Percentiles rank a stretch among this genome's conserved stretches.
Conservation (phyloP, 768 basidiomycete species). For the Gloeopeniophorella convolvens region DNA sequence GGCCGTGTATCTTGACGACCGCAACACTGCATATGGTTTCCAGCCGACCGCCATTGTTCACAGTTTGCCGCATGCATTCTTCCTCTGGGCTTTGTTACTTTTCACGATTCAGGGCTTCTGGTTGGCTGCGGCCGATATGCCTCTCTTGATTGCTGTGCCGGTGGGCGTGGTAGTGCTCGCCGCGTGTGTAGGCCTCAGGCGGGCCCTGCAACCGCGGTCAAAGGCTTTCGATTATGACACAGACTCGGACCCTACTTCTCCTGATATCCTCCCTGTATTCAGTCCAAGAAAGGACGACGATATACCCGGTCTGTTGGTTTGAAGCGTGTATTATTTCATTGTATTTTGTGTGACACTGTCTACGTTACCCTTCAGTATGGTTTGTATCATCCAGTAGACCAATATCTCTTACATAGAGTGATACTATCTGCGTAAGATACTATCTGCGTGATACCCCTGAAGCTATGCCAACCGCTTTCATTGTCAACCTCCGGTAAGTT, state of each 20-base stretch:
- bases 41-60: constrained; percentile 12
- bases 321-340: too few species aligned
- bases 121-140: background rate
- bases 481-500: too few species aligned
- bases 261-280: background rate
- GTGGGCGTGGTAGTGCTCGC: background rate
- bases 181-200: background rate
- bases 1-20: constrained; percentile 6
- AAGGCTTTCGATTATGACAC: background rate
- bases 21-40: constrained; percentile 5
- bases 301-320: too few species aligned
- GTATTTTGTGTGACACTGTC: too few species aligned
- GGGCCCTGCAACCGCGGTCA: constrained; percentile 1
- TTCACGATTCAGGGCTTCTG: constrained; percentile 14
- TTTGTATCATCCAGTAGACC: too few species aligned
- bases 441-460: too few species aligned
- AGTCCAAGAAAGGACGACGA: background rate
- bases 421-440: too few species aligned
- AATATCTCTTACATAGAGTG: too few species aligned
- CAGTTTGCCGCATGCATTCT: constrained; percentile 1
- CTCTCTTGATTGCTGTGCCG: background rate
- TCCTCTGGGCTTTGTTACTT: constrained; percentile 3
- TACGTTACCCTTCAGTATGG: too few species aligned
- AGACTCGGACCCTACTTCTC: background rate
- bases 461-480: too few species aligned